Percentiles rank a stretch among this genome's conserved stretches.
Conservation (phyloP, 495 filamentous ascomycete genomes). For the Aspergillus bertholletiae region DNA sequence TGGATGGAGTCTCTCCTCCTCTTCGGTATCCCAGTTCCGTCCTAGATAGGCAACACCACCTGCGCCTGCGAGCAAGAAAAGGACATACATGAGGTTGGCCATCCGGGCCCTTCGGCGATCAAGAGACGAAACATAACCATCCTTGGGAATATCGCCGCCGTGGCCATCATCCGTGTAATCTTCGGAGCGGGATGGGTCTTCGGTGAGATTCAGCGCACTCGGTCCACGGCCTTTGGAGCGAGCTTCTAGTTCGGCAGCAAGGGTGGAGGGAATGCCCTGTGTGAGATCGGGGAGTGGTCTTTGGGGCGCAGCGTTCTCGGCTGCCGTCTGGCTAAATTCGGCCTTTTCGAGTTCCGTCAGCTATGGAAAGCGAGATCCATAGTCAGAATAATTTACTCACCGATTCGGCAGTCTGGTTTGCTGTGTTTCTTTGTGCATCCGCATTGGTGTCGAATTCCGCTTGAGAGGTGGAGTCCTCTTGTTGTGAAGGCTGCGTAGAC, state of each 20-base stretch:
- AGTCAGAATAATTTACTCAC: conserved; percentile 21
- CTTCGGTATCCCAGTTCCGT: conserved; percentile 79
- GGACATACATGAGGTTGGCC: conserved; percentile 62
- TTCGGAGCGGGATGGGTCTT: conserved; percentile 50
- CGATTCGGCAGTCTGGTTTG: conserved; percentile 22
- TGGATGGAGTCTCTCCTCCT: conserved; percentile 59
- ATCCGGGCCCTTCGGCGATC: conserved; percentile 73
- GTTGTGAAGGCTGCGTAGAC: conserved; percentile 21
- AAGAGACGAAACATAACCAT: conserved; percentile 84
- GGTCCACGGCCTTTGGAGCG: conserved; percentile 42
- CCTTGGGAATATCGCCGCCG: conserved; percentile 65
- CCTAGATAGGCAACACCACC: conserved; percentile 67
- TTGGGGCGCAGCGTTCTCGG: conserved; percentile 22
- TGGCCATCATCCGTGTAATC: conserved; percentile 46
- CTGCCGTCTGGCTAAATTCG: conserved; percentile 25
- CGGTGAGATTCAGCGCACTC: conserved; percentile 53
- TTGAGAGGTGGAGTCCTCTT: conserved; percentile 39
- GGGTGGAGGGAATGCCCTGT: conserved; percentile 85
- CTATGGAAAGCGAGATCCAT: neutral
- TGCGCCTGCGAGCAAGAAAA: conserved; percentile 45
- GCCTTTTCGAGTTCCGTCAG: conserved; percentile 21
- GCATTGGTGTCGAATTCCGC: conserved; percentile 42
- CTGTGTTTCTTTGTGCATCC: conserved; percentile 32
- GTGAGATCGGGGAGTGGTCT: conserved; percentile 80
- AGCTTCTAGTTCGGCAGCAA: conserved; percentile 65